Percentiles rank a stretch among this genome's conserved stretches.
Evolutionary conservation across 306 rosid species (phyloP).

Genomic region (Boehmeria nivea): DNA sequence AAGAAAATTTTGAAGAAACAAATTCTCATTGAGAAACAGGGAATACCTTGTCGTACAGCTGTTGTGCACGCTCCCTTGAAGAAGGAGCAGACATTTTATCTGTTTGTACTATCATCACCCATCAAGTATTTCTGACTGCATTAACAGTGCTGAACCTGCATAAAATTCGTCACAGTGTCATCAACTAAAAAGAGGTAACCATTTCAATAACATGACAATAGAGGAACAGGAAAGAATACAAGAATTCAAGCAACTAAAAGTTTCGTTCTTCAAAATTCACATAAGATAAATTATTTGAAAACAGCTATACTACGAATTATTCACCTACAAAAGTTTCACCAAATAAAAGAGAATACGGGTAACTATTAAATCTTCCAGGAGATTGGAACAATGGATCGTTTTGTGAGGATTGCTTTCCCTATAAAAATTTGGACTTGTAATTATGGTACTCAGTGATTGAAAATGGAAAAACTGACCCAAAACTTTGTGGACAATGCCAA

Average conservation of each 20-base stretch:
- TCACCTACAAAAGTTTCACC: neutral
- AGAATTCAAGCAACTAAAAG: neutral
- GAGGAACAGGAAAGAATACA: neutral
- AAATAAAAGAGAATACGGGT: neutral
- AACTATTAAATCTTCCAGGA: neutral
- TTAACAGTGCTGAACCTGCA: neutral
- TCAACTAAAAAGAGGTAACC: too few species aligned
- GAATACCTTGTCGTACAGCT: slow-evolving; percentile 72
- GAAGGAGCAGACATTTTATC: slow-evolving; percentile 86
- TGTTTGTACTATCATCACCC: slow-evolving; percentile 60
- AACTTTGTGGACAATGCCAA: too few species aligned
- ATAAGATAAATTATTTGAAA: neutral
- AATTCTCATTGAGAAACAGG: neutral
- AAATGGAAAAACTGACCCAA: too few species aligned
- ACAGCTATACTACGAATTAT: neutral
- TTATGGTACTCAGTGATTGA: too few species aligned
- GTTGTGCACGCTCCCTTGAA: slow-evolving; percentile 83
- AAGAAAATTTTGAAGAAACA: slow-evolving; percentile 10
- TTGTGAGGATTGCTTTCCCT: too few species aligned
- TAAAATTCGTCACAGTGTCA: too few species aligned
- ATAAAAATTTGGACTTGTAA: too few species aligned
- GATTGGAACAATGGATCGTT: too few species aligned
- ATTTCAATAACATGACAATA: neutral
- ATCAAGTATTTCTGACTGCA: slow-evolving; percentile 32
- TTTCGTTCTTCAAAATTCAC: neutral